phyloP scores from a whole-genome alignment of 1,284 basidiomycete species.

The Austropuccinia psidii region DNA sequence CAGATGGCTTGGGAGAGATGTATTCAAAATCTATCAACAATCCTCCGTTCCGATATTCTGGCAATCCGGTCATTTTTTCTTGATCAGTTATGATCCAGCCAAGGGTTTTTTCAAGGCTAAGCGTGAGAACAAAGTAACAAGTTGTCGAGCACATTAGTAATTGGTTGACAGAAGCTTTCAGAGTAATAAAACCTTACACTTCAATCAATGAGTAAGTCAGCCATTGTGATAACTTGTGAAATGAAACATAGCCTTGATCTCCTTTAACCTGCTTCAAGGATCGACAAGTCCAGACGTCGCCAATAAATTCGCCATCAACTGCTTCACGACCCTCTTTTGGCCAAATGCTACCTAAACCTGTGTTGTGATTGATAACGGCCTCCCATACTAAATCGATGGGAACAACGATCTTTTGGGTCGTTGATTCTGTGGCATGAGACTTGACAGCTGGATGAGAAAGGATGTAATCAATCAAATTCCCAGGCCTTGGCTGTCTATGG shows the following conservation, averaged over 20 bases:
- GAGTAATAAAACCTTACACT: constrained; percentile 43
- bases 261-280: constrained; percentile 50
- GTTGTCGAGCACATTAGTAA: neutral
- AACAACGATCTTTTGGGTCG: constrained; percentile 50
- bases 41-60: constrained; percentile 86
- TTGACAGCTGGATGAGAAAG: constrained; percentile 46
- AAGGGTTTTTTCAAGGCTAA: constrained; percentile 59
- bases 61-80: constrained; percentile 72
- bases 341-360: constrained; percentile 77
- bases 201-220: constrained; percentile 50
- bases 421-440: constrained; percentile 51
- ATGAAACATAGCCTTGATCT: constrained; percentile 70
- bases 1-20: constrained; percentile 56
- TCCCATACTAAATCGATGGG: constrained; percentile 61
- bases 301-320: constrained; percentile 61
- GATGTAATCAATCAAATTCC: constrained; percentile 73
- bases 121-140: constrained; percentile 37
- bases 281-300: constrained; percentile 81
- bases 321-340: constrained; percentile 51
- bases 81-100: constrained; percentile 67
- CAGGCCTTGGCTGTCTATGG: constrained; percentile 56
- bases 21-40: constrained; percentile 76
- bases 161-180: neutral
- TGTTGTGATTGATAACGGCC: constrained; percentile 58
- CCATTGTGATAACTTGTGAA: constrained; percentile 95